Evolutionary conservation across 1,139 yeast species (phyloP).

Genomic region (Protomyces lactucae-debilis): DNA sequence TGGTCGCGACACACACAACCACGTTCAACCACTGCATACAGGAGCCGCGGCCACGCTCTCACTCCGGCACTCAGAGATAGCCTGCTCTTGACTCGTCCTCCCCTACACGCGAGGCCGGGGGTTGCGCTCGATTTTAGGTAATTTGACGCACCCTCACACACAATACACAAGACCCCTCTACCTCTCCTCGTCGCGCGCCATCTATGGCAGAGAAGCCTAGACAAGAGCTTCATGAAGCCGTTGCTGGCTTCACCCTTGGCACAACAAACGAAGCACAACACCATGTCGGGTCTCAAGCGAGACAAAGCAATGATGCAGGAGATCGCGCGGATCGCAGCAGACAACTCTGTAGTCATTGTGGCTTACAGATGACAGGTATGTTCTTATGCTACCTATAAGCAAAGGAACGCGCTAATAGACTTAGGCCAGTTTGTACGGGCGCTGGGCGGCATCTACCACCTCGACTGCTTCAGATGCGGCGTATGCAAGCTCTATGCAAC

Average conservation of each 20-base stretch:
- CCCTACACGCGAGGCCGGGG: too few relatives aligned
- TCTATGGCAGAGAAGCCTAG: background rate
- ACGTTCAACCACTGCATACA: too few relatives aligned
- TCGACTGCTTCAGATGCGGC: conserved; percentile 29
- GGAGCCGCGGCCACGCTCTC: too few relatives aligned
- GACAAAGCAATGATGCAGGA: background rate
- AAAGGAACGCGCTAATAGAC: background rate
- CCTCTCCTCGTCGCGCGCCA: background rate
- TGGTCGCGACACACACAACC: too few relatives aligned
- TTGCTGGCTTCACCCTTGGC: background rate
- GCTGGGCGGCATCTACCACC: conserved; percentile 27
- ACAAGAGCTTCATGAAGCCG: background rate
- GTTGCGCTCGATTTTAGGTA: too few relatives aligned
- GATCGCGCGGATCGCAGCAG: background rate
- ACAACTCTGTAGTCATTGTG: background rate
- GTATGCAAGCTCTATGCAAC: background rate
- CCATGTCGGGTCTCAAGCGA: background rate
- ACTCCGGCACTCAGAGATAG: too few relatives aligned
- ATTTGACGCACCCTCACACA: too few relatives aligned
- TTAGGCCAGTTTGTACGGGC: conserved; percentile 29
- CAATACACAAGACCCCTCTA: background rate
- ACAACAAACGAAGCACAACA: too few relatives aligned
- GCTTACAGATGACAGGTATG: background rate
- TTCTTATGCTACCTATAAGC: background rate
- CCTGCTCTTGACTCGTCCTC: too few relatives aligned